phyloP scores from a whole-genome alignment of 192 early-diverging fungal species.

The Physocladia obscura region DNA sequence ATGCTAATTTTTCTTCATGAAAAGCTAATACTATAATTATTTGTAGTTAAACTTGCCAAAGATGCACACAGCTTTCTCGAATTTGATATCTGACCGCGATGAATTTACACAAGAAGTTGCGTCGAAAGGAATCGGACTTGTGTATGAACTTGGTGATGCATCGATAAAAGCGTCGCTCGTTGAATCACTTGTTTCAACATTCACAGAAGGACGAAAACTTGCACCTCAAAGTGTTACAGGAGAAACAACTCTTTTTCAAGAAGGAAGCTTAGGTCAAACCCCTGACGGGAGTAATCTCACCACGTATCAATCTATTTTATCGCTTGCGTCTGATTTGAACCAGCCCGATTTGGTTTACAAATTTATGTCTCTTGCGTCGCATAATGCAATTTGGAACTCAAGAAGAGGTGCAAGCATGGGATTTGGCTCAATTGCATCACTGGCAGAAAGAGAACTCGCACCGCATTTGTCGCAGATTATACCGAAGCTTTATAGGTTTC shows the following conservation, averaged over 20 bases:
- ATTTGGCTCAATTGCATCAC: constrained; percentile 72
- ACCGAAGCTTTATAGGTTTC: constrained; percentile 83
- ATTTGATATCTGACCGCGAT: constrained; percentile 78
- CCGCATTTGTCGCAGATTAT: constrained; percentile 75
- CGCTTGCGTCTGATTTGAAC: constrained; percentile 89
- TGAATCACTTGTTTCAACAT: constrained; percentile 69
- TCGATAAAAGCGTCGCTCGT: constrained; percentile 68
- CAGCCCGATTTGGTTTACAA: constrained; percentile 91
- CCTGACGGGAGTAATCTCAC: constrained; percentile 65
- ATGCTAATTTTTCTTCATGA: background rate
- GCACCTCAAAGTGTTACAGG: constrained; percentile 59
- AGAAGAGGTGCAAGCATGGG: constrained; percentile 85
- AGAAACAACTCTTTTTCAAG: constrained; percentile 74
- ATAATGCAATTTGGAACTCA: constrained; percentile 90
- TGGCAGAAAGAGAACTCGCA: constrained; percentile 77
- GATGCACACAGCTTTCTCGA: constrained; percentile 77
- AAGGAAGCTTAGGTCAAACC: constrained; percentile 64
- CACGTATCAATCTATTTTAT: constrained; percentile 67
- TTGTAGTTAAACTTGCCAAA: constrained; percentile 13
- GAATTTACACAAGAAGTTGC: constrained; percentile 86
- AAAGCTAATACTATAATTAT: background rate
- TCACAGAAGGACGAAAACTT: constrained; percentile 67
- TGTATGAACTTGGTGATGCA: constrained; percentile 78
- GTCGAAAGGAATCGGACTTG: constrained; percentile 80
- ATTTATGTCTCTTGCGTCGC: constrained; percentile 89